phyloP scores from a whole-genome alignment of 371 early-diverging fungal species.

The Apophysomyces trapeziformis region DNA sequence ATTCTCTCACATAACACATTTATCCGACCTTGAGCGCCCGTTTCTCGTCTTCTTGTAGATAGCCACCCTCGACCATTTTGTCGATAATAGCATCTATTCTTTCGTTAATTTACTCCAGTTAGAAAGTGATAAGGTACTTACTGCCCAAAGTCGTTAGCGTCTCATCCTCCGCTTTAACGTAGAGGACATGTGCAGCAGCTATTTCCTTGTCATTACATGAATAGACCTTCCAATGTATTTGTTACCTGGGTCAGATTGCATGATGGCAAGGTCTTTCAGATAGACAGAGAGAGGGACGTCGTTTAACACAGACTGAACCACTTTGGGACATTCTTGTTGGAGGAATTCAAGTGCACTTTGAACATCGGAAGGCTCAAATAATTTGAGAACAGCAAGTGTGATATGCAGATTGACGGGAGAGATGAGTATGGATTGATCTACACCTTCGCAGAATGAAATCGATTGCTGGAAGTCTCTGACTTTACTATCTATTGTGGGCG shows the following conservation, averaged over 20 bases:
- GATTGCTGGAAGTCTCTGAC: not conserved
- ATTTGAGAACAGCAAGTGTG: not conserved
- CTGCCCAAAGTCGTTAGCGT: not conserved
- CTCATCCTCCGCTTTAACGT: not conserved
- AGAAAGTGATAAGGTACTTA: not conserved
- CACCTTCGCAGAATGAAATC: not conserved
- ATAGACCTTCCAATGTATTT: too few relatives aligned
- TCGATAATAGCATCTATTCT: not conserved
- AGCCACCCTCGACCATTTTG: not conserved
- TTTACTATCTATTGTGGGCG: not conserved
- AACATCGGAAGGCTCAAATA: constrained; percentile 3
- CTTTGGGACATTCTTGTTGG: not conserved
- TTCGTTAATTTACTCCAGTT: not conserved
- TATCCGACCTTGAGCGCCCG: not conserved
- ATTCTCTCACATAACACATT: not conserved
- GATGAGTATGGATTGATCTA: not conserved
- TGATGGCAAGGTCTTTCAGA: not conserved
- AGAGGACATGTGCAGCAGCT: not conserved
- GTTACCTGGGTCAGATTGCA: constrained; percentile 2
- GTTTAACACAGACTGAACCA: not conserved
- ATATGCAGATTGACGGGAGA: constrained; percentile 2
- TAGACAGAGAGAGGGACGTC: not conserved
- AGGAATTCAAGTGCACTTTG: not conserved
- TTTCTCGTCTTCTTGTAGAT: not conserved
- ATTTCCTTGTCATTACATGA: not conserved